Evolutionary conservation across 306 rosid species (phyloP), one percentile per base, ranked within the genome.

Genomic region (Glycine tomentella): DNA sequence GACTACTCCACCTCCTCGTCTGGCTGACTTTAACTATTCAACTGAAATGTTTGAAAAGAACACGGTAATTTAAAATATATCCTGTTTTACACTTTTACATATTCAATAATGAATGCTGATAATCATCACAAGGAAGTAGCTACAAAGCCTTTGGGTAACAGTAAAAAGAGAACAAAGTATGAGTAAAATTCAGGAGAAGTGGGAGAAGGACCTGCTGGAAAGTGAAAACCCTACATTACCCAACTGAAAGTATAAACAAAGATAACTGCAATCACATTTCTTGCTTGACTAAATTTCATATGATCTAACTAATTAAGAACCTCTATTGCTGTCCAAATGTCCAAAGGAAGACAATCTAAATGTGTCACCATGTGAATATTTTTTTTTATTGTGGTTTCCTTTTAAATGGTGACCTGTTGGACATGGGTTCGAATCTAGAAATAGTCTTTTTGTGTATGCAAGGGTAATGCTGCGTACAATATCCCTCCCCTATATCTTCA

Each of bases 1-100:
- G 85, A 90, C 88, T 44, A 51, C 88, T 70, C 95, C 95, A 79
- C 97, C 97, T 78, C 99, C 99, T 16, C 94, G 97, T 55, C 97
- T 95, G 51, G 88, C 90, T 38, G 99, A 91, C 78, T 91, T 93
- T 42, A 95, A 97, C 87, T 89, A 91, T 85, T 88, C 92, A 38
- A 52, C 74, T 81, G 90, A 89, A 52, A 88, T 83, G 88, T 95
- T 92, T 75, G 88, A 84, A 83, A 91, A 89, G 81, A 95, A 93
- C 86, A 87, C 56, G 90, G 97, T 95, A 91, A 87, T 72, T 79
- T 81, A 67, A 49, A 64, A 67, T 67, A 70, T 50, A 49, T 56
- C 51, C 44, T 51, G 53, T 77, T 74, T 68, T 15, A 53, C 45
- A 8, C 76, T 58, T 80, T 53, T 62, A 51, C 15, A 9, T 64